Conservation (phyloP, 2,329 filamentous ascomycete genomes). For the Ceratocystis eucalypticola region DNA sequence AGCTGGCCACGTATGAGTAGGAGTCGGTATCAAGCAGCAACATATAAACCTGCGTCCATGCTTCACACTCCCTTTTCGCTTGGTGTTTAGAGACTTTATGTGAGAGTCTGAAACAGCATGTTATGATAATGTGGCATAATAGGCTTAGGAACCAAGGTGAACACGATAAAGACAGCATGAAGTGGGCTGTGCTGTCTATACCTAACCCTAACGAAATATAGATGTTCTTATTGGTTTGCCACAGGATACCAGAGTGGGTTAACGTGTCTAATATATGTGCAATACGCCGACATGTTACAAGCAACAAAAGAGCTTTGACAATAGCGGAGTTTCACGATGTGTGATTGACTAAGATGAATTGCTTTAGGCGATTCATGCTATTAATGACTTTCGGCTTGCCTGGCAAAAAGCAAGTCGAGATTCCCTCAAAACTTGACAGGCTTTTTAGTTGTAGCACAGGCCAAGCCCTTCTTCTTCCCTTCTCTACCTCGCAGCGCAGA, state of each 20-base stretch:
- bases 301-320: slow-evolving; percentile 1
- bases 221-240: not conserved
- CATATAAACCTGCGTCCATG: not conserved
- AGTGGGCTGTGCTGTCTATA: not conserved
- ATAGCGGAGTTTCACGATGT: slow-evolving; percentile 1
- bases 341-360: slow-evolving; percentile 8
- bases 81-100: not conserved
- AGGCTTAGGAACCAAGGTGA: too few species aligned
- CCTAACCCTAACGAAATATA: not conserved
- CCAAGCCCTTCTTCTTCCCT: not conserved
- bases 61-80: not conserved
- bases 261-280: not conserved
- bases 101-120: not conserved
- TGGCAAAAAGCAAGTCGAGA: not conserved
- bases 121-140: too few species aligned
- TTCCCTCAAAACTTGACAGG: not conserved
- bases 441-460: not conserved
- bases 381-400: not conserved
- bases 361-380: not conserved
- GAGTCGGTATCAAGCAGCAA: not conserved
- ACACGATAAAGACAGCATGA: too few species aligned
- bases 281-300: not conserved
- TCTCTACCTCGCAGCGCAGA: not conserved
- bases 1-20: not conserved
- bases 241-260: not conserved